Base-by-base conservation (phyloP, 2,329 filamentous ascomycete genomes). In the Penicillium sp. region DNA sequence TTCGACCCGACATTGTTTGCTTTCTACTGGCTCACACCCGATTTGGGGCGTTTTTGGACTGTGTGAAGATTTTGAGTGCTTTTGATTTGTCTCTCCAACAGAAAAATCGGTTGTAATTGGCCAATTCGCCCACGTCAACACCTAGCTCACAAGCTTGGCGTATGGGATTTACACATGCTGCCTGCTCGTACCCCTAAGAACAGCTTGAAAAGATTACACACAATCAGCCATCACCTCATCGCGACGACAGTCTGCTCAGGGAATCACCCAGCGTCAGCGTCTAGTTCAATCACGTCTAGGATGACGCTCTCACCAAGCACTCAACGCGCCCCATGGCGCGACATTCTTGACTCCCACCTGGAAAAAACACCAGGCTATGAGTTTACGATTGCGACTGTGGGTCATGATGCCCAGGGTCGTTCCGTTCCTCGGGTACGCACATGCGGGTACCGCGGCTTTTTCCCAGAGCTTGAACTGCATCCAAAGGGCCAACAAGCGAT, bases 381-480 rank as follows among this genome's bases (percentile, higher is more conserved):
- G 5, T 69, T 71, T 47, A 64, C 61, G 7, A 53, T 71, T 12
- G 56, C 62, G 6, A 69, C 68, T 6, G 47, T 69, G 18, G 57
- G 49, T 3, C 38, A 52, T 36, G 53, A 61, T 47, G 42, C 56
- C 8, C 28, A 58, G 2, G 45, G 57, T 15, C 56, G 49, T 2
- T 54, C 64, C 13, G 56, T 68, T 2, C 70, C 70, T 12, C 69
- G 70, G 45, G 58, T 66, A 10, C 68, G 70, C n/a, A 91, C 85
- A 65, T 94, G 92, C 73, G 85, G 96, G 65, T 93, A 85, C 74
- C 87, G 93, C 55, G 90, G 91, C 61, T 85, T 95, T 74, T 96
- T 89, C 84, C 86, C 85, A 0, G 80, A 81, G 50, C 77, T 74
- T 1, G 50, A 65, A 3, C 66, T 95, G 1, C 86, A 87, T 4